Evolutionary conservation across 2,329 filamentous ascomycete species (phyloP).

Genomic region (Aspergillus aculeatus): DNA sequence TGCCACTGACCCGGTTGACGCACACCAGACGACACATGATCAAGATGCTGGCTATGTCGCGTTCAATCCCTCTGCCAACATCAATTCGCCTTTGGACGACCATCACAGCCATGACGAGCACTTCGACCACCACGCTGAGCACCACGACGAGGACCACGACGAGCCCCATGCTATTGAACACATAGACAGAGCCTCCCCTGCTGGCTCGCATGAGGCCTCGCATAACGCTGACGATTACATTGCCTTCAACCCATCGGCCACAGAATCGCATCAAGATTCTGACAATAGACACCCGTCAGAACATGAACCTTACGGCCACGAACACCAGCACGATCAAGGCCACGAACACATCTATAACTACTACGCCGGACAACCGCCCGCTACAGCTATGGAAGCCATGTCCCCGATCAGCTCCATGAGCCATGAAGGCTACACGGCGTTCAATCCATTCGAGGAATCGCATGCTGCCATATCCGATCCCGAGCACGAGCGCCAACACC

Average conservation of each 20-base stretch:
- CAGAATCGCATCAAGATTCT: not conserved
- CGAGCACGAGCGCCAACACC: not conserved
- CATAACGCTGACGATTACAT: not conserved
- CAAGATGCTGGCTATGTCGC: slow-evolving; percentile 17
- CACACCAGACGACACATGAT: not conserved
- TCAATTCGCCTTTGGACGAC: not conserved
- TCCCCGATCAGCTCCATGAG: slow-evolving; percentile 5
- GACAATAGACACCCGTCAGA: not conserved
- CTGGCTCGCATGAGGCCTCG: not conserved
- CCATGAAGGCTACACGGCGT: slow-evolving; percentile 6
- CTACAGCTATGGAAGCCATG: not conserved
- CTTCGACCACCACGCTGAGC: not conserved
- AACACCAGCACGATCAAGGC: not conserved
- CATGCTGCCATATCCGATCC: not conserved
- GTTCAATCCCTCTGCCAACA: slow-evolving; percentile 21
- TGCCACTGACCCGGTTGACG: not conserved
- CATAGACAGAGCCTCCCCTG: not conserved
- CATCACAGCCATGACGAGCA: not conserved
- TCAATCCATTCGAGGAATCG: not conserved
- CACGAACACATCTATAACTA: not conserved
- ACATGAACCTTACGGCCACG: not conserved
- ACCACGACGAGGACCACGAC: not conserved
- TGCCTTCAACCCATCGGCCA: not conserved
- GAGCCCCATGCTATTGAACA: not conserved
- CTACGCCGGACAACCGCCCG: not conserved